Percentiles rank a stretch among this genome's conserved stretches.
These are phyloP conservation scores for Sporothrix pallida DNA, from an alignment of 2,329 filamentous ascomycete species.

Conservation along the genomic window DNA sequence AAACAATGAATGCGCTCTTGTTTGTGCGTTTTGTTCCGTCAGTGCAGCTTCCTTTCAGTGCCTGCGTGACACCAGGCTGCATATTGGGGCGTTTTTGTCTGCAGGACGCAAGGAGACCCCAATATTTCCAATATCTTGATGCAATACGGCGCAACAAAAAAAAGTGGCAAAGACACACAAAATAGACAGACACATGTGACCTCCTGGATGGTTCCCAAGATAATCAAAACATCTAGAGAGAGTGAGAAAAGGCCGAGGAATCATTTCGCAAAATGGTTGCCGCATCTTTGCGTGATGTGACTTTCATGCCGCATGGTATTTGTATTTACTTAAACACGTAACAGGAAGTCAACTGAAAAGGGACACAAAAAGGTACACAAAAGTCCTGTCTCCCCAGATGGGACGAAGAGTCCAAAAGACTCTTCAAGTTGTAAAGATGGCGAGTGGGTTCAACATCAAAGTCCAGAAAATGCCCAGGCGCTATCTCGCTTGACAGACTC, in stretches of 20 bases:
- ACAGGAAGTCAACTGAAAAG: not conserved
- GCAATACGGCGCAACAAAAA: not conserved
- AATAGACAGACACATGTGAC: not conserved
- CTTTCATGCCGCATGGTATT: too few species aligned
- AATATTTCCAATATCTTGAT: not conserved
- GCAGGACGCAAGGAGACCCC: not conserved
- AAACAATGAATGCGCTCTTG: not conserved
- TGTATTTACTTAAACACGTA: too few species aligned
- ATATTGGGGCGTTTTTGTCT: not conserved
- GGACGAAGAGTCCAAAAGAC: too few species aligned
- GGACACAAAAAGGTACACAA: not conserved
- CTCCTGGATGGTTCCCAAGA: not conserved
- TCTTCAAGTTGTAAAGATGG: not conserved
- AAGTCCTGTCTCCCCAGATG: not conserved
- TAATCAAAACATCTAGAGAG: too few species aligned
- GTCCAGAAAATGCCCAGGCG: not conserved
- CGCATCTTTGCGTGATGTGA: too few species aligned
- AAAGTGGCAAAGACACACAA: not conserved
- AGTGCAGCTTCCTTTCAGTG: not conserved
- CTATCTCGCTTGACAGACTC: conserved; percentile 10
- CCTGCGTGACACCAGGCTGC: not conserved
- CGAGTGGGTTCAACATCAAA: not conserved
- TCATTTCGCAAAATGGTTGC: too few species aligned
- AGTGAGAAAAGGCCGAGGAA: too few species aligned
- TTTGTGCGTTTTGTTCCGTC: not conserved